These are phyloP conservation scores for Dictyostelium brefeldianum DNA, from an alignment of 78 protist genomes.

Conservation along the genomic window DNA sequence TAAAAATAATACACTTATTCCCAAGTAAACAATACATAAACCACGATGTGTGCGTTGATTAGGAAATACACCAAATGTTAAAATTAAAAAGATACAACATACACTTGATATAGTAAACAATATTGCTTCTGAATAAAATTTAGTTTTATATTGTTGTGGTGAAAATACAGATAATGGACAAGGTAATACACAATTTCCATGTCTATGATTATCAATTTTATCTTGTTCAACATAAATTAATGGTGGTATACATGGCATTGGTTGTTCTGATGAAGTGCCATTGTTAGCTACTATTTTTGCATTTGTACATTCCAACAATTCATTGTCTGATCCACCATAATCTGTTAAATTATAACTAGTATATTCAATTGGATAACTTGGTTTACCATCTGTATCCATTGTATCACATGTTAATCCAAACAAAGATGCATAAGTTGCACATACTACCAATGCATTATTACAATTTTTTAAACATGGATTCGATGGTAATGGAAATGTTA, in stretches of 20 bases:
- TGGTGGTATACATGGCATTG: neutral
- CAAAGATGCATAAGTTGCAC: neutral
- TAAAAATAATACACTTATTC: neutral
- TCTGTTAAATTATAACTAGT: neutral
- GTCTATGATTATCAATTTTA: neutral
- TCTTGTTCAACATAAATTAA: neutral
- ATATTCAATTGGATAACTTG: neutral
- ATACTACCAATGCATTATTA: neutral
- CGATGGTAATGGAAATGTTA: neutral
- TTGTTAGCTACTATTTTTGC: neutral
- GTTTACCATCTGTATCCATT: neutral
- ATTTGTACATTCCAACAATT: neutral
- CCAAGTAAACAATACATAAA: neutral
- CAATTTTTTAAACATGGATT: neutral
- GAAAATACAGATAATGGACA: neutral
- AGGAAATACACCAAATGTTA: slow-evolving; percentile 31
- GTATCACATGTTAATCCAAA: neutral
- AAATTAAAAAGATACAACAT: neutral
- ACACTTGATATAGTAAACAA: neutral
- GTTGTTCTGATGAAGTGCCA: neutral
- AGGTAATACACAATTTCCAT: neutral
- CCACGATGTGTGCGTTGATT: neutral
- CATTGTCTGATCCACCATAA: neutral
- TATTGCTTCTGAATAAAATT: neutral
- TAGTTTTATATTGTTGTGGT: neutral